phyloP scores from a whole-genome alignment of 352 stramenopile genomes.

The Phytophthora colocasiae region DNA sequence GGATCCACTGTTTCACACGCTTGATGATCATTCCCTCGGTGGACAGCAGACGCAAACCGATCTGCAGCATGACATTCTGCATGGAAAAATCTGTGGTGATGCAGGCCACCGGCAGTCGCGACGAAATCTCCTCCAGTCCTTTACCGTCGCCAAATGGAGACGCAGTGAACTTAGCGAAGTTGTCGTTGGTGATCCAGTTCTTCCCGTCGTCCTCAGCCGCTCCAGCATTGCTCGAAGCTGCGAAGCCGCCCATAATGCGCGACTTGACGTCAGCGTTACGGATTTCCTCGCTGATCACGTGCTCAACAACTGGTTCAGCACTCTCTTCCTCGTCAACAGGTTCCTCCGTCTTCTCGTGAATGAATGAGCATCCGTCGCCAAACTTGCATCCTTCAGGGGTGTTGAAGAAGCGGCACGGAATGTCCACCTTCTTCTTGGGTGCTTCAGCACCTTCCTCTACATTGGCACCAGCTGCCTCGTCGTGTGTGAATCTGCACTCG shows the following conservation, averaged over 20 bases:
- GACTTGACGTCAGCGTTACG: constrained; percentile 87
- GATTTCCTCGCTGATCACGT: constrained; percentile 59
- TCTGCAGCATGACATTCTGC: constrained; percentile 92
- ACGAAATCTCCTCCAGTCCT: constrained; percentile 62
- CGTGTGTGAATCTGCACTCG: constrained; percentile 86
- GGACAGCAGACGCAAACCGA: constrained; percentile 82
- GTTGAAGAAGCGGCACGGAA: constrained; percentile 83
- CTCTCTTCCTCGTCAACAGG: constrained; percentile 21
- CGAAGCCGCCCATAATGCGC: constrained; percentile 86
- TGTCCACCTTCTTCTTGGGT: constrained; percentile 66
- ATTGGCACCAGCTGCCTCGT: constrained; percentile 34
- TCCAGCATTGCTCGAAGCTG: constrained; percentile 78
- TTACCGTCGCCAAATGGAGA: constrained; percentile 84
- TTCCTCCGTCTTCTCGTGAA: constrained; percentile 58
- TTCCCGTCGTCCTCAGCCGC: constrained; percentile 86
- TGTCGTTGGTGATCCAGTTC: constrained; percentile 86
- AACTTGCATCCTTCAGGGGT: constrained; percentile 75
- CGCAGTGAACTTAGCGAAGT: constrained; percentile 63
- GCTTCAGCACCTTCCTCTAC: constrained; percentile 28
- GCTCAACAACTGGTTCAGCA: constrained; percentile 36
- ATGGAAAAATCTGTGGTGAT: constrained; percentile 92
- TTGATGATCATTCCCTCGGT: constrained; percentile 89
- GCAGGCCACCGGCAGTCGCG: constrained; percentile 68
- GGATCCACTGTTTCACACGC: constrained; percentile 95
- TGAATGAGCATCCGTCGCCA: constrained; percentile 74